phyloP scores from a whole-genome alignment of 2,329 filamentous ascomycete species.

The Xylariaceae sp. region DNA sequence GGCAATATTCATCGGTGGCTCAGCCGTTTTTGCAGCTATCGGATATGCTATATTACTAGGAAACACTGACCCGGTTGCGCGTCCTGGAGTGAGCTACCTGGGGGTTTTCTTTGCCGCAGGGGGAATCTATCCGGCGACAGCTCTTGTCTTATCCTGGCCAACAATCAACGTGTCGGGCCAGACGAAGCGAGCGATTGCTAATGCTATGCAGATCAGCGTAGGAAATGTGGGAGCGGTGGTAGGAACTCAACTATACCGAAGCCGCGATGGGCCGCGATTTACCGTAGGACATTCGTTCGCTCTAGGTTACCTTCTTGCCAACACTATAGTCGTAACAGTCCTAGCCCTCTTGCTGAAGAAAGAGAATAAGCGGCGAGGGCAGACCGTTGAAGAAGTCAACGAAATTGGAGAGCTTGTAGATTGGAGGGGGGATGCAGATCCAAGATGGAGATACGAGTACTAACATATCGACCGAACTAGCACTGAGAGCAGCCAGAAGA shows the following conservation, averaged over 20 bases:
- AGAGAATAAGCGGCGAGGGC: constrained; percentile 62
- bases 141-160: constrained; percentile 70
- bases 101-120: constrained; percentile 69
- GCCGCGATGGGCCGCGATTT: constrained; percentile 65
- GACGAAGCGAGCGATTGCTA: constrained; percentile 71
- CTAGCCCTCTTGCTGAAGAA: constrained; percentile 60
- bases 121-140: constrained; percentile 70
- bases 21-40: constrained; percentile 60
- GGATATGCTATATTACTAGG: constrained; percentile 67
- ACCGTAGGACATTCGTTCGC: constrained; percentile 71
- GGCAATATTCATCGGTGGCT: constrained; percentile 68
- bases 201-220: constrained; percentile 74
- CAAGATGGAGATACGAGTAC: constrained; percentile 70
- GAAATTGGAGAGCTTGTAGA: constrained; percentile 58
- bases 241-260: constrained; percentile 72
- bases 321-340: constrained; percentile 58
- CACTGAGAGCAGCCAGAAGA: background rate
- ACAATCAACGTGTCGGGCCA: constrained; percentile 75
- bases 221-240: constrained; percentile 72
- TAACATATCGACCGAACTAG: constrained; percentile 32
- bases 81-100: constrained; percentile 63
- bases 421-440: constrained; percentile 67
- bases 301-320: constrained; percentile 66
- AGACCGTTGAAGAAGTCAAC: constrained; percentile 49
- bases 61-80: constrained; percentile 50